These are phyloP conservation scores for Rhizopogon vinicolor DNA, from an alignment of 768 basidiomycete species.

Conservation along the genomic window DNA sequence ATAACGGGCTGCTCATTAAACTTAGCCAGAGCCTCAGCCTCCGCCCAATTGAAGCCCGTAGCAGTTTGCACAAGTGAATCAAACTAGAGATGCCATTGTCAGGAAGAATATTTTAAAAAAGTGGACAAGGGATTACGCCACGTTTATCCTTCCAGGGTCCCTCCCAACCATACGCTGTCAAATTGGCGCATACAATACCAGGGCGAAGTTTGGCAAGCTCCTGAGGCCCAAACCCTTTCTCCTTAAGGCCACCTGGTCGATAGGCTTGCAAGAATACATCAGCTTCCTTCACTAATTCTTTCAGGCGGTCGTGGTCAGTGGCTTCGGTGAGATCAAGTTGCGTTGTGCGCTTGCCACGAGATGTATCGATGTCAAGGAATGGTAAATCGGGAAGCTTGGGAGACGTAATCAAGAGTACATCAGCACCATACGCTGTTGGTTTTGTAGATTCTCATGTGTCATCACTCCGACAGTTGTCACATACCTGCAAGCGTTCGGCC, in stretches of 20 bases:
- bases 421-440: slow-evolving; percentile 48
- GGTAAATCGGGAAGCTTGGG: slow-evolving; percentile 50
- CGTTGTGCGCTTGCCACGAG: slow-evolving; percentile 58
- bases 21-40: slow-evolving; percentile 42
- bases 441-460: neutral
- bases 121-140: slow-evolving; percentile 34
- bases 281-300: slow-evolving; percentile 32
- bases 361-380: slow-evolving; percentile 50
- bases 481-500: slow-evolving; percentile 54
- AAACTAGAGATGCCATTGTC: slow-evolving; percentile 36
- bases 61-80: slow-evolving; percentile 64
- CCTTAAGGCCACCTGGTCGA: slow-evolving; percentile 44
- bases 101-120: neutral
- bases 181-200: slow-evolving; percentile 49
- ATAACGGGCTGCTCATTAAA: slow-evolving; percentile 15
- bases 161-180: slow-evolving; percentile 54
- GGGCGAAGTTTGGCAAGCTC: slow-evolving; percentile 35
- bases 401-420: slow-evolving; percentile 52
- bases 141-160: slow-evolving; percentile 51
- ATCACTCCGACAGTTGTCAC: neutral
- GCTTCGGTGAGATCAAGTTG: slow-evolving; percentile 46
- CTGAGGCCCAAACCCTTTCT: slow-evolving; percentile 42
- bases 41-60: slow-evolving; percentile 54
- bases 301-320: slow-evolving; percentile 29
- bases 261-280: slow-evolving; percentile 64